Percentiles rank a stretch among this genome's conserved stretches.
Evolutionary conservation across 2,329 filamentous ascomycete genomes (phyloP).

Genomic region (Reticulascus tulasneorum): DNA sequence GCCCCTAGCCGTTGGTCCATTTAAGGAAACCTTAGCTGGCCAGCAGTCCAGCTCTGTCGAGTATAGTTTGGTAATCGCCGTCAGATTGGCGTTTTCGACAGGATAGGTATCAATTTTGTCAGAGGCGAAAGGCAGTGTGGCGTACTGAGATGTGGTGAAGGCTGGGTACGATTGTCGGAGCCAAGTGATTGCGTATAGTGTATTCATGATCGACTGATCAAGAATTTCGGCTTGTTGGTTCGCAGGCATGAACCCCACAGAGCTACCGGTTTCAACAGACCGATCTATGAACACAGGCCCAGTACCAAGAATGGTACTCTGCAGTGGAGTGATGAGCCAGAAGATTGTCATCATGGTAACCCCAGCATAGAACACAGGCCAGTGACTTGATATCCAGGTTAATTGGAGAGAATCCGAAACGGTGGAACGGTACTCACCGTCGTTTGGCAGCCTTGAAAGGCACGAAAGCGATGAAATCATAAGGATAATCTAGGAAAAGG

Average conservation of each 20-base stretch:
- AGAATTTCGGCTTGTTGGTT: slow-evolving; percentile 19
- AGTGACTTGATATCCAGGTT: slow-evolving; percentile 36
- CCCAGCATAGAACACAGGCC: slow-evolving; percentile 46
- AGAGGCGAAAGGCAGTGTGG: slow-evolving; percentile 35
- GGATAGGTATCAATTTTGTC: no score
- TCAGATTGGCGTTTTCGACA: slow-evolving; percentile 23
- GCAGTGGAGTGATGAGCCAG: slow-evolving; percentile 51
- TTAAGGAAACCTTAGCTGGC: slow-evolving; percentile 20
- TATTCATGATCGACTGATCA: slow-evolving; percentile 35
- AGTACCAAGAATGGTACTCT: slow-evolving; percentile 50
- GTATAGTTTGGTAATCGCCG: slow-evolving; percentile 22
- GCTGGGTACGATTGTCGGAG: slow-evolving; percentile 38
- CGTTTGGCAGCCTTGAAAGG: slow-evolving; percentile 25
- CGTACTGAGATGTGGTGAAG: slow-evolving; percentile 39
- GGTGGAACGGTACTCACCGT: slow-evolving; percentile 34
- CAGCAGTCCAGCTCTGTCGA: slow-evolving; percentile 35
- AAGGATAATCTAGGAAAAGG: slow-evolving; percentile 50
- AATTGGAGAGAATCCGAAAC: slow-evolving; percentile 8
- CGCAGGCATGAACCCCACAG: slow-evolving; percentile 16
- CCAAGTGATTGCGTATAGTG: slow-evolving; percentile 41
- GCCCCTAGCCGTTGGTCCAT: neutral
- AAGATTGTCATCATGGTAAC: slow-evolving; percentile 46
- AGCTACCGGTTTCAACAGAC: neutral
- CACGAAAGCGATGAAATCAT: slow-evolving; percentile 28
- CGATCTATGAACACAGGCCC: slow-evolving; percentile 21